Conservation (phyloP, 164 flowering plant species). For the Stephania yunnanensis region DNA sequence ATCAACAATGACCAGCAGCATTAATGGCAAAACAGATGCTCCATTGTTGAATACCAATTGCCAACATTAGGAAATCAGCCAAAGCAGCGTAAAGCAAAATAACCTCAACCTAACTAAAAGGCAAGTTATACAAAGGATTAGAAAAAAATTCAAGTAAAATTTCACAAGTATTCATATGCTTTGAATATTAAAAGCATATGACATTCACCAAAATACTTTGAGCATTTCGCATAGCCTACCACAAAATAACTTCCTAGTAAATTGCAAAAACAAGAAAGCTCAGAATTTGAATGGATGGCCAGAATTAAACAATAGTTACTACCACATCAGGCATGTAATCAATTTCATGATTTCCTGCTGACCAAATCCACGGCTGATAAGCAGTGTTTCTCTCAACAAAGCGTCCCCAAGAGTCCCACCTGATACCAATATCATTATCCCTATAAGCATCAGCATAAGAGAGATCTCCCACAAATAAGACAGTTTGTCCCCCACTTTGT, state of each 20-base stretch:
- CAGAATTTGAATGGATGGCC: neutral
- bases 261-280: neutral
- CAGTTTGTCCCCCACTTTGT: conserved; percentile 63
- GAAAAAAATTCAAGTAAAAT: neutral
- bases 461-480: conserved; percentile 92
- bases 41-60: neutral
- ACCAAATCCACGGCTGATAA: conserved; percentile 97
- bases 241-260: neutral
- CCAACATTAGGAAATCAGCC: too few relatives aligned
- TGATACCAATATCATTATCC: conserved; percentile 63
- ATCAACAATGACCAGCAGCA: neutral
- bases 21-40: neutral
- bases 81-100: too few relatives aligned
- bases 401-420: conserved; percentile 97
- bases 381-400: conserved; percentile 76
- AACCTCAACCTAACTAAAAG: too few relatives aligned
- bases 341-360: conserved; percentile 91
- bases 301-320: conserved; percentile 9
- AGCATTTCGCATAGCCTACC: too few relatives aligned
- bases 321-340: conserved; percentile 91
- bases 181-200: neutral
- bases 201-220: neutral
- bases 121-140: neutral
- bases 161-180: neutral
- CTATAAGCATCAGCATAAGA: conserved; percentile 90